phyloP scores from a whole-genome alignment of 1,284 basidiomycete species.

The Irpex sp. region DNA sequence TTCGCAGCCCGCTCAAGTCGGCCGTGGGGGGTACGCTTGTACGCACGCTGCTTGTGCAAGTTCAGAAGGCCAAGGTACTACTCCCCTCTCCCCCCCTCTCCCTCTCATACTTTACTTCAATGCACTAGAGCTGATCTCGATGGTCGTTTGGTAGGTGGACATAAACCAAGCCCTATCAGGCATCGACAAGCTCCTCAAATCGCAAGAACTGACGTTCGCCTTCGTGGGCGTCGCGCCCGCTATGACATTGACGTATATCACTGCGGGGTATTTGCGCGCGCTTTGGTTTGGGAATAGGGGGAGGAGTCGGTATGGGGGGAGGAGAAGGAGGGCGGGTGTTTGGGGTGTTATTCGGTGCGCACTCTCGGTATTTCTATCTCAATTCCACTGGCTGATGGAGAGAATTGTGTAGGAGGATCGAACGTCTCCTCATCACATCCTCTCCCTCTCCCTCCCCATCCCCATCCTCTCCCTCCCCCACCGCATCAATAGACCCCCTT shows the following conservation, averaged over 20 bases:
- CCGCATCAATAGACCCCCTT: slow-evolving; percentile 38
- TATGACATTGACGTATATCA: slow-evolving; percentile 75
- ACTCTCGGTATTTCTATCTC: neutral
- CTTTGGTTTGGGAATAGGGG: slow-evolving; percentile 48
- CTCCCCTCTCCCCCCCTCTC: neutral
- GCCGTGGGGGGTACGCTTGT: slow-evolving; percentile 82
- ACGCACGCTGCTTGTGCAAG: slow-evolving; percentile 86
- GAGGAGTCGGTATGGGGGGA: slow-evolving; percentile 51
- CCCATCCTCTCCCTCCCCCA: slow-evolving; percentile 29
- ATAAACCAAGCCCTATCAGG: slow-evolving; percentile 83
- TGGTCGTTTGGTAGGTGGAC: slow-evolving; percentile 63
- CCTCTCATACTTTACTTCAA: no score
- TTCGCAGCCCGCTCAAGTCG: slow-evolving; percentile 82
- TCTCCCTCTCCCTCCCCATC: no score
- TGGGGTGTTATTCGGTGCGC: slow-evolving; percentile 64
- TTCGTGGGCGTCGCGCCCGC: slow-evolving; percentile 96
- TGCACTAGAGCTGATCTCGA: neutral
- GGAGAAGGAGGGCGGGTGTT: slow-evolving; percentile 39
- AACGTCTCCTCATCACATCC: slow-evolving; percentile 64
- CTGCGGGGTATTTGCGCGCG: slow-evolving; percentile 49
- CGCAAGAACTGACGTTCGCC: slow-evolving; percentile 95
- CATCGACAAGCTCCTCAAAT: slow-evolving; percentile 90
- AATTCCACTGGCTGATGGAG: neutral
- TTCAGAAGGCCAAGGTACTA: slow-evolving; percentile 93
- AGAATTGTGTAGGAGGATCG: slow-evolving; percentile 53